Percentiles rank a stretch among this genome's conserved stretches.
Evolutionary conservation across 2,329 filamentous ascomycete species (phyloP).

Genomic region (Alternaria ventricosa): DNA sequence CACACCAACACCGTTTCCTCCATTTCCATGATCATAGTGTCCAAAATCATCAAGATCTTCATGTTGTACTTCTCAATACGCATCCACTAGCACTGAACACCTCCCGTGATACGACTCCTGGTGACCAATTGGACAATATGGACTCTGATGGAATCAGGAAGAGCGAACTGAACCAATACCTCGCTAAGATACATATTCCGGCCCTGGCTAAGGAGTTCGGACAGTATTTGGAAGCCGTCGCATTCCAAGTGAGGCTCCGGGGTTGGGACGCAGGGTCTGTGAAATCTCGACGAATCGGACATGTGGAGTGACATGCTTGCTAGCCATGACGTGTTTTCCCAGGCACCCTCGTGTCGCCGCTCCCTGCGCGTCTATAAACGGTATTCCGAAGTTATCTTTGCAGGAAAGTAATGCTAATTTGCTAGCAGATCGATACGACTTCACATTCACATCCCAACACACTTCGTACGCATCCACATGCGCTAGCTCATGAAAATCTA

Average conservation of each 20-base stretch:
- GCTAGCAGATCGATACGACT: neutral
- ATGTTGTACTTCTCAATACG: fast-evolving
- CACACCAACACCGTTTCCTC: neutral
- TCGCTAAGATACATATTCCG: neutral
- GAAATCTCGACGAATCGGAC: neutral
- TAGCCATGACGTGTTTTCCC: neutral
- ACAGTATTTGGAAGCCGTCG: neutral
- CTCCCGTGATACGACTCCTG: neutral
- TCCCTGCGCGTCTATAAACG: neutral
- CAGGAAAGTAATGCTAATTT: neutral
- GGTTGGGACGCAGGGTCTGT: neutral
- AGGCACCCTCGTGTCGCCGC: neutral
- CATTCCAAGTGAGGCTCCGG: neutral
- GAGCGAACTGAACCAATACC: neutral
- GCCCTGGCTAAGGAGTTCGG: neutral
- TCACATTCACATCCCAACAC: neutral
- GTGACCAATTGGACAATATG: neutral
- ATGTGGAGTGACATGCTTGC: neutral
- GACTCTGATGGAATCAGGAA: neutral
- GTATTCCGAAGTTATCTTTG: neutral
- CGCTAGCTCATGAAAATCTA: neutral
- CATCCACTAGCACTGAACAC: neutral
- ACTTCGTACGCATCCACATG: neutral
- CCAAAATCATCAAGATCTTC: no score
- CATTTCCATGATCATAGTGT: no score